Evolutionary conservation across 768 basidiomycete genomes (phyloP), one percentile per base, ranked within the genome.

Genomic region (Gyrodon lividus): DNA sequence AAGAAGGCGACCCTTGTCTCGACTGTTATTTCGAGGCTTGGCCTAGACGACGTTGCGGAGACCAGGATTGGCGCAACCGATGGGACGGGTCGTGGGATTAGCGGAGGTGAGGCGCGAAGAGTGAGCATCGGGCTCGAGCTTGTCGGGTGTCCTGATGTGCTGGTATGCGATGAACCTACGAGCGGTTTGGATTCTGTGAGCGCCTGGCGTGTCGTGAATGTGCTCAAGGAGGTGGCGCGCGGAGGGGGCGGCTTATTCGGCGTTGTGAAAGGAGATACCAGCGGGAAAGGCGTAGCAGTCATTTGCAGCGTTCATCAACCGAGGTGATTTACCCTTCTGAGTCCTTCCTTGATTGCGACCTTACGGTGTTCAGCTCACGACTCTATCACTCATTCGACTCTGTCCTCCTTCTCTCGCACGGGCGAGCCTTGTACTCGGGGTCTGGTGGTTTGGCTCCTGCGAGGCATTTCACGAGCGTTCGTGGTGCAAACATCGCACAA

Each of bases 111-210:
- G 68, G 89, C 90, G 77, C 79, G 94, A 41, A 74, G 94, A 44
- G 89, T 97, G 5, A 92, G 87, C 51, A 95, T 97, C 53, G 94
- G 92, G 5, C 70, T 94, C 33, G 94, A 96, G 71, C 77, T 97
- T 9, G 85, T 96, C 43, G 86, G 90, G 0, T 77, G 79, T 35
- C 94, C 94, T 0, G 90, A 93, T 62, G 75, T 97, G 10, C 69
- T 97, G 35, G 82, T 96, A 24, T 75, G 93, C 28, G 94, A 97
- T 60, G 94, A 97, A 61, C 94, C 94, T 6, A 87, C 87, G 2
- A 68, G 64, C 75, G 88, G 89, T 7, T 74, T 97, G 53, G 94
- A 97, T 66, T 92, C 91, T 0, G 89, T 94, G 6, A 92, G 90
- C 20, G 93, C 93, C 0, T 74, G 82, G 16, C 82, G 88, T 43